Conservation (phyloP, 2,329 filamentous ascomycete genomes). For the Xylariaceae sp. region DNA sequence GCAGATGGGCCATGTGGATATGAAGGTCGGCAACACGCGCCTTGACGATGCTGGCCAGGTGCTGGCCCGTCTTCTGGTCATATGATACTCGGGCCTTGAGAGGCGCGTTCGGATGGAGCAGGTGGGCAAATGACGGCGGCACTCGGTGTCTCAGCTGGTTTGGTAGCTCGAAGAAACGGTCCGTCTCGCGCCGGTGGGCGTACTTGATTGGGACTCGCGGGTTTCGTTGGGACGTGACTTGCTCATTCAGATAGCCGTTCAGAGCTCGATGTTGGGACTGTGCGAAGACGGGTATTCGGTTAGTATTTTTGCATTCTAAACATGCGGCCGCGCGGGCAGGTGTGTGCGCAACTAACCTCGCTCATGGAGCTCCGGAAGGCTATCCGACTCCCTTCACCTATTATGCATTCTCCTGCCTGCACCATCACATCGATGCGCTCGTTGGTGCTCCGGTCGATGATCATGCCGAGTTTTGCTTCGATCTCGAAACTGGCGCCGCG, state of each 20-base stretch:
- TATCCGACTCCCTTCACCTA: conserved; percentile 55
- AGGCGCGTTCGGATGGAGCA: conserved; percentile 51
- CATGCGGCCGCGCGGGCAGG: background rate
- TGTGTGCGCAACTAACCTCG: conserved; percentile 53
- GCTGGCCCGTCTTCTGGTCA: conserved; percentile 64
- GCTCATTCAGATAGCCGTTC: conserved; percentile 78
- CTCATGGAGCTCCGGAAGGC: conserved; percentile 88
- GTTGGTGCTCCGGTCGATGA: conserved; percentile 68
- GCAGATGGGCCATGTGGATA: conserved; percentile 68
- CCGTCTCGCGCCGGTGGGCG: conserved; percentile 73
- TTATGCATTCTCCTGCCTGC: conserved; percentile 59
- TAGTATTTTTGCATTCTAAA: no score
- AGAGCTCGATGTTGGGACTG: conserved; percentile 74
- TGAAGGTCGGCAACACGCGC: conserved; percentile 83
- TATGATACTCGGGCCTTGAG: conserved; percentile 69
- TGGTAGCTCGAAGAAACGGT: conserved; percentile 77
- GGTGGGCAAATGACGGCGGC: conserved; percentile 57
- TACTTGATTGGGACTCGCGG: conserved; percentile 65
- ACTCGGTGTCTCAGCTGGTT: conserved; percentile 52
- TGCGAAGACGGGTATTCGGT: no score
- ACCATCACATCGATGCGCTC: conserved; percentile 64
- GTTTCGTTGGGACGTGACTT: conserved; percentile 53
- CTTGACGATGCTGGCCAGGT: conserved; percentile 85
- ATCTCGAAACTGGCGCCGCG: conserved; percentile 77
- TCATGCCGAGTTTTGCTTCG: conserved; percentile 84